These are phyloP conservation scores for Ganoderma lucidum DNA, from an alignment of 1,284 basidiomycete species.

Conservation along the genomic window DNA sequence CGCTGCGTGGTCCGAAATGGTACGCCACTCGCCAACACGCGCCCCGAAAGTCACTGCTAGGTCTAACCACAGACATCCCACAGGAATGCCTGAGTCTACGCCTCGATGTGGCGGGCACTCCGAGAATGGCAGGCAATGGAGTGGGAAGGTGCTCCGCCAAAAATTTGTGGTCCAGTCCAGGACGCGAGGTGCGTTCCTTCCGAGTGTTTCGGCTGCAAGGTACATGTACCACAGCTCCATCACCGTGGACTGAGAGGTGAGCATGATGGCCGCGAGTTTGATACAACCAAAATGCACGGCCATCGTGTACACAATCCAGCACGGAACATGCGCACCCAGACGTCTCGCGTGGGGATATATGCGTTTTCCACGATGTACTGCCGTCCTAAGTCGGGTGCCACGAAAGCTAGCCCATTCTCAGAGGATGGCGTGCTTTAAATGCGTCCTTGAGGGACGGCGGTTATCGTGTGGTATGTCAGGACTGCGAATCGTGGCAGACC, in stretches of 20 bases:
- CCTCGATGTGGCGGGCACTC: neutral
- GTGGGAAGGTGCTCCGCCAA: neutral
- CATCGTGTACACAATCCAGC: neutral
- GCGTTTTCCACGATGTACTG: neutral
- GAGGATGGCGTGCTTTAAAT: neutral
- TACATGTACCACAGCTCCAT: neutral
- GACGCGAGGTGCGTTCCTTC: neutral
- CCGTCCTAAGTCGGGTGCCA: neutral
- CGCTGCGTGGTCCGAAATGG: neutral
- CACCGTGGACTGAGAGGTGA: neutral
- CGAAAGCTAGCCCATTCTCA: neutral
- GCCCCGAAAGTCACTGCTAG: neutral
- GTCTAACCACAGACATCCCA: neutral
- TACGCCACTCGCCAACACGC: neutral
- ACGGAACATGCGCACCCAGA: neutral
- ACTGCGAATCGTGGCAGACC: neutral
- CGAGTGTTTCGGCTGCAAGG: neutral
- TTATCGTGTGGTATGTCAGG: neutral
- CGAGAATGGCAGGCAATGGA: neutral
- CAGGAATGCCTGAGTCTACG: neutral
- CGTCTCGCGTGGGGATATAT: neutral
- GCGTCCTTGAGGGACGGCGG: neutral
- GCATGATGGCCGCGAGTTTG: neutral
- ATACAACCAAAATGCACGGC: neutral
- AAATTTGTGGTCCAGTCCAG: neutral